These are phyloP conservation scores for Spizellomyces punctatus DNA, from an alignment of 192 early-diverging fungal species.

Conservation along the genomic window DNA sequence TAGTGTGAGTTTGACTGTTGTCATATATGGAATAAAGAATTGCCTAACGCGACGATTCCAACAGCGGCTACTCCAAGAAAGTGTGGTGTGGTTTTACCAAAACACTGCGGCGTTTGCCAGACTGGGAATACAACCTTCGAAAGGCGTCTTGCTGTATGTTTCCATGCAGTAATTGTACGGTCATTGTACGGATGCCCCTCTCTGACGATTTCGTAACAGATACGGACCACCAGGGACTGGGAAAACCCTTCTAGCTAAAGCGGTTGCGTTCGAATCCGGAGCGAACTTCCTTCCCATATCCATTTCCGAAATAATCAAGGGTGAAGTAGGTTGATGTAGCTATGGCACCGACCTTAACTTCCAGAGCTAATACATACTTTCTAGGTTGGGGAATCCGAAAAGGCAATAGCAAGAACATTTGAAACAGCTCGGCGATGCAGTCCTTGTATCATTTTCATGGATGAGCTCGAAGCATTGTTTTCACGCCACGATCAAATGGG, in stretches of 20 bases:
- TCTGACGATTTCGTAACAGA: conserved; percentile 16
- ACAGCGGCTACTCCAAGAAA: conserved; percentile 69
- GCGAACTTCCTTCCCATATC: conserved; percentile 81
- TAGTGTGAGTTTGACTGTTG: conserved; percentile 22
- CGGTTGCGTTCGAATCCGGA: conserved; percentile 76
- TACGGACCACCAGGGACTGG: conserved; percentile 91
- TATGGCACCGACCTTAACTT: conserved; percentile 25
- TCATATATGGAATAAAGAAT: neutral
- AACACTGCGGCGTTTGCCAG: conserved; percentile 63
- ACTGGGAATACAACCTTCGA: conserved; percentile 73
- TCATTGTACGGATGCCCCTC: neutral
- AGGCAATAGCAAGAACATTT: conserved; percentile 79
- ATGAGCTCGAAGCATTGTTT: conserved; percentile 93
- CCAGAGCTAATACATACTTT: neutral
- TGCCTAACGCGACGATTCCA: neutral
- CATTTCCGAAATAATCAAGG: conserved; percentile 83
- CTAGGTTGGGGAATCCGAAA: conserved; percentile 91
- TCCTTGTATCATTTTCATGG: conserved; percentile 89
- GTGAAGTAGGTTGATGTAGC: conserved; percentile 55
- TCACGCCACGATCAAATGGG: conserved; percentile 68
- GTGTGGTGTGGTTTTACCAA: conserved; percentile 77
- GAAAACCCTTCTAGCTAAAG: conserved; percentile 87
- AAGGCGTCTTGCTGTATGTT: conserved; percentile 77
- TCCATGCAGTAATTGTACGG: neutral
- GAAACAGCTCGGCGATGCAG: conserved; percentile 64